A percentile compares a stretch with the other conserved stretches of the same genome.
Evolutionary conservation across 148 eudicot genomes (phyloP).

Genomic region (Arctostaphylos glauca): DNA sequence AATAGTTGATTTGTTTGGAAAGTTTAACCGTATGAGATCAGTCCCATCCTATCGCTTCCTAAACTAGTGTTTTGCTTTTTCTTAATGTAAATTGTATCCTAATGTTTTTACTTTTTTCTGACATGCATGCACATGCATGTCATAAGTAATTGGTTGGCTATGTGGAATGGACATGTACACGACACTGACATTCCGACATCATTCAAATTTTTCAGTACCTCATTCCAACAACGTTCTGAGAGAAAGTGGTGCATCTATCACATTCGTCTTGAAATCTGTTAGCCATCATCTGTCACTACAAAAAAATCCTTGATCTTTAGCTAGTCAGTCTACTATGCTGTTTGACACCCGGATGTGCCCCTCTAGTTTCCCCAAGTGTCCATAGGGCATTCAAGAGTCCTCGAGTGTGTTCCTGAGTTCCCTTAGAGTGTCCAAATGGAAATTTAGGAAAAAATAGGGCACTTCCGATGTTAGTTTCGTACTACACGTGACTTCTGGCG

Average conservation of each 20-base stretch:
- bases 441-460: too few species aligned
- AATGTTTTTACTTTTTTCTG: background rate
- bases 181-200: background rate
- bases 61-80: background rate
- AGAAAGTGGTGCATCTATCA: background rate
- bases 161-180: background rate
- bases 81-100: background rate
- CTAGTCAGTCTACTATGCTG: too few species aligned
- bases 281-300: background rate
- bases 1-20: background rate
- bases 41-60: background rate
- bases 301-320: too few species aligned
- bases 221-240: background rate
- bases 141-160: background rate
- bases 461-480: too few species aligned
- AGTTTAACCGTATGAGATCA: background rate
- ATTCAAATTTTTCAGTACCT: background rate
- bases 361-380: too few species aligned
- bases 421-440: too few species aligned
- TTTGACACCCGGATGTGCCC: too few species aligned
- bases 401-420: too few species aligned
- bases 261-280: background rate
- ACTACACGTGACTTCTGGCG: too few species aligned
- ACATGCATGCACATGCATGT: background rate
- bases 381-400: too few species aligned